Evolutionary conservation across 1,284 basidiomycete genomes (phyloP).

Genomic region (Puccinia coronata): DNA sequence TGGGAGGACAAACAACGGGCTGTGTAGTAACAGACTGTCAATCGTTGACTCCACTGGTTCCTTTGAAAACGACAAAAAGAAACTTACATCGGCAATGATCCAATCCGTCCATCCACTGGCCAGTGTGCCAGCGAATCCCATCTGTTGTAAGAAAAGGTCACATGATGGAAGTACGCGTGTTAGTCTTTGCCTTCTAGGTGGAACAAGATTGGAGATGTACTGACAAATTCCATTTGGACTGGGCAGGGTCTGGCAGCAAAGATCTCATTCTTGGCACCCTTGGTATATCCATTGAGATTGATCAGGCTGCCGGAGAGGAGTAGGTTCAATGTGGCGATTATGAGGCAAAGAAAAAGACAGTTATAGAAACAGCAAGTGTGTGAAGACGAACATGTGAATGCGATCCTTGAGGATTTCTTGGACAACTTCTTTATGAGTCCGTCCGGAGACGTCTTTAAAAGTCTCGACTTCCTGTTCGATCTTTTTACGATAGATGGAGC

Average conservation of each 20-base stretch:
- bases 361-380: conserved; percentile 10
- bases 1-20: conserved; percentile 64
- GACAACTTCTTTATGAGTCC: conserved; percentile 62
- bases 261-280: conserved; percentile 68
- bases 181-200: background rate
- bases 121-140: conserved; percentile 67
- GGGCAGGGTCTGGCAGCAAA: conserved; percentile 67
- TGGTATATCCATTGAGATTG: conserved; percentile 69
- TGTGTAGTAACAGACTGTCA: background rate
- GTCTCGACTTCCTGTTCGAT: conserved; percentile 63
- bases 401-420: conserved; percentile 63
- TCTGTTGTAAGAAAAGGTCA: conserved; percentile 52
- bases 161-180: no score
- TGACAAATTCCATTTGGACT: conserved; percentile 65
- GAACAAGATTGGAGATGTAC: conserved; percentile 51
- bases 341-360: background rate
- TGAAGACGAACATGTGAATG: conserved; percentile 63
- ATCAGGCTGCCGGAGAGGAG: conserved; percentile 59
- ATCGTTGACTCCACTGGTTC: background rate
- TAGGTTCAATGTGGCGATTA: background rate
- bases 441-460: conserved; percentile 65
- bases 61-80: background rate
- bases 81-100: conserved; percentile 60
- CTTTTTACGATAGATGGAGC: conserved; percentile 64
- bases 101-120: conserved; percentile 69